Evolutionary conservation across 2,329 filamentous ascomycete genomes (phyloP).

Genomic region (Ramichloridium luteum): DNA sequence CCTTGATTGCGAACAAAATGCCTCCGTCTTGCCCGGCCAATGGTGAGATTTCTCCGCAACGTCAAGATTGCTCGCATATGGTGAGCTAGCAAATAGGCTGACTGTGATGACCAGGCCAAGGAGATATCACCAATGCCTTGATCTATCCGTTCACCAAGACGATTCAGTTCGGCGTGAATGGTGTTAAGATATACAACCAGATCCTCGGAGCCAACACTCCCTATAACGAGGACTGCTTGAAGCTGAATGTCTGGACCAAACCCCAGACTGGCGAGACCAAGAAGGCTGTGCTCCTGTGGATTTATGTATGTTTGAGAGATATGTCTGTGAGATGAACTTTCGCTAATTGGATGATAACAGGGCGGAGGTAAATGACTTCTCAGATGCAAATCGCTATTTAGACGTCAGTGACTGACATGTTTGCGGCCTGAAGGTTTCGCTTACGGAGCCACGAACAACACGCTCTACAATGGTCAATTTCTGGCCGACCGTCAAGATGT

Average conservation of each 20-base stretch:
- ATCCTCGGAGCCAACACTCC: neutral
- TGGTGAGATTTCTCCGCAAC: too few relatives aligned
- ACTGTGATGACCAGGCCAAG: too few relatives aligned
- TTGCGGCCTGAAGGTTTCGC: conserved; percentile 29
- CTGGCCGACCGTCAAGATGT: conserved; percentile 26
- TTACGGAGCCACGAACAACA: conserved; percentile 25
- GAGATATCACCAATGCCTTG: neutral
- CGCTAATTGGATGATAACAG: too few relatives aligned
- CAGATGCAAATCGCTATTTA: too few relatives aligned
- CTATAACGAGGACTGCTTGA: conserved; percentile 24
- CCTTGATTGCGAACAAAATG: neutral
- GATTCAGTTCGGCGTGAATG: neutral
- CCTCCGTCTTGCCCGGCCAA: neutral
- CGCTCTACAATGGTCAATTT: conserved; percentile 27
- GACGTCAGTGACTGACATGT: too few relatives aligned
- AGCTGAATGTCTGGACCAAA: conserved; percentile 27
- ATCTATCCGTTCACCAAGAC: neutral
- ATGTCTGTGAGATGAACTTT: too few relatives aligned
- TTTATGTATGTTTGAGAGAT: too few relatives aligned
- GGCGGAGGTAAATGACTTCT: too few relatives aligned
- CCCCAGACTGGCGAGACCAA: conserved; percentile 10
- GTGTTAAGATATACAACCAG: neutral
- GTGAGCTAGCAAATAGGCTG: too few relatives aligned
- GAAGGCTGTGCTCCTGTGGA: conserved; percentile 29
- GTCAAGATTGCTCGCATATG: too few relatives aligned